Conservation (phyloP, 148 eudicot species). For the Nepenthes mirabilis region DNA sequence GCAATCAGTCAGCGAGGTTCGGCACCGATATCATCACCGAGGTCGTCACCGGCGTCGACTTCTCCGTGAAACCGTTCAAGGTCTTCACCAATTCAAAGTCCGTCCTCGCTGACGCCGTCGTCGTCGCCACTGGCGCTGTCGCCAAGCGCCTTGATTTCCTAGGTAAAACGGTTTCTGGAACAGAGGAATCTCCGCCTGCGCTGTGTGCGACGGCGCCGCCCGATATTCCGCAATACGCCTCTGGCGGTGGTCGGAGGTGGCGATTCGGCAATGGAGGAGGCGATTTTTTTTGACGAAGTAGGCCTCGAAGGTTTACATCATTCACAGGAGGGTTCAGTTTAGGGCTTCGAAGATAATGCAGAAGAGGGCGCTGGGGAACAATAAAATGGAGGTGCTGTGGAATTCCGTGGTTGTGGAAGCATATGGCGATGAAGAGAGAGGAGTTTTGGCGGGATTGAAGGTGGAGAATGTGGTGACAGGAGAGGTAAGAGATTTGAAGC, state of each 20-base stretch:
- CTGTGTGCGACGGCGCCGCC: slow-evolving; percentile 68
- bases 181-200: slow-evolving; percentile 52
- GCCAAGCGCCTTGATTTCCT: slow-evolving; percentile 30
- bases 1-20: slow-evolving; percentile 25
- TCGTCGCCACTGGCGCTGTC: slow-evolving; percentile 44
- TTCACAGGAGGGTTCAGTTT: slow-evolving; percentile 45
- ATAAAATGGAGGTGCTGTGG: slow-evolving; percentile 51
- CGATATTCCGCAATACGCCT: slow-evolving; percentile 37
- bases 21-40: slow-evolving; percentile 36
- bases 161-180: slow-evolving; percentile 51
- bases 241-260: slow-evolving; percentile 66
- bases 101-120: slow-evolving; percentile 35
- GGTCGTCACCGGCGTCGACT: slow-evolving; percentile 32
- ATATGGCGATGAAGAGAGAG: slow-evolving; percentile 26
- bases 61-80: slow-evolving; percentile 23
- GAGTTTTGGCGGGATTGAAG: slow-evolving; percentile 43
- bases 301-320: slow-evolving; percentile 47
- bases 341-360: slow-evolving; percentile 65
- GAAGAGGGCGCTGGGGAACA: slow-evolving; percentile 30
- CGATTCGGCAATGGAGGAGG: slow-evolving; percentile 67
- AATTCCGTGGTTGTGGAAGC: slow-evolving; percentile 46
- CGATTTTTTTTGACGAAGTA: slow-evolving; percentile 44
- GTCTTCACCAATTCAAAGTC: slow-evolving; percentile 19
- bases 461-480: slow-evolving; percentile 44
- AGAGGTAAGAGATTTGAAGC: slow-evolving; percentile 40